These are phyloP conservation scores for Agarophyton chilense DNA, from an alignment of 23 red algal genomes.

Conservation along the genomic window DNA sequence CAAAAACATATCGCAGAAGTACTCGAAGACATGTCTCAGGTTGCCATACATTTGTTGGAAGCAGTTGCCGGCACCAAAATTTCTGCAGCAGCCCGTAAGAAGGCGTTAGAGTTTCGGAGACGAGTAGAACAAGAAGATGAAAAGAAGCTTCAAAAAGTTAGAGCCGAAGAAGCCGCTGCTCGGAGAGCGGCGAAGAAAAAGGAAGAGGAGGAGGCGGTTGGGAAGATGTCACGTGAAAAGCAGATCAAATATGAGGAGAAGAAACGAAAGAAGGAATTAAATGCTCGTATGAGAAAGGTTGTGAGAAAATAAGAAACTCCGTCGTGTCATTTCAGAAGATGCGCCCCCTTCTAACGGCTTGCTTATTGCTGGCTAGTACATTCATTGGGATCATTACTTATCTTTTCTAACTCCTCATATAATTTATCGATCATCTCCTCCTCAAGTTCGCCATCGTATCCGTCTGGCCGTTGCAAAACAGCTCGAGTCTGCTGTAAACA, in stretches of 20 bases:
- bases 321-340: background rate
- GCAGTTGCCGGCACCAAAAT: slow-evolving; percentile 29
- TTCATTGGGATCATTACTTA: slow-evolving; percentile 14
- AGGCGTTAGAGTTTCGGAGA: slow-evolving; percentile 42
- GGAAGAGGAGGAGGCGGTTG: slow-evolving; percentile 65
- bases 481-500: slow-evolving; percentile 42
- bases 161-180: slow-evolving; percentile 60
- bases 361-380: slow-evolving; percentile 36
- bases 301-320: slow-evolving; percentile 47
- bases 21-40: slow-evolving; percentile 37
- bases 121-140: slow-evolving; percentile 22
- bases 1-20: slow-evolving; percentile 5
- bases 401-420: slow-evolving; percentile 54
- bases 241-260: slow-evolving; percentile 80
- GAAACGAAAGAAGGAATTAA: slow-evolving; percentile 79
- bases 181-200: slow-evolving; percentile 56
- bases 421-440: slow-evolving; percentile 70
- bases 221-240: slow-evolving; percentile 53
- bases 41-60: slow-evolving; percentile 56
- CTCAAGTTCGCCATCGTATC: slow-evolving; percentile 61
- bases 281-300: slow-evolving; percentile 53
- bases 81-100: slow-evolving; percentile 32
- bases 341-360: background rate
- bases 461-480: slow-evolving; percentile 53
- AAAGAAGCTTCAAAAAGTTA: slow-evolving; percentile 29